phyloP scores from a whole-genome alignment of 2,329 filamentous ascomycete genomes.

The Westerdykella sp. region DNA sequence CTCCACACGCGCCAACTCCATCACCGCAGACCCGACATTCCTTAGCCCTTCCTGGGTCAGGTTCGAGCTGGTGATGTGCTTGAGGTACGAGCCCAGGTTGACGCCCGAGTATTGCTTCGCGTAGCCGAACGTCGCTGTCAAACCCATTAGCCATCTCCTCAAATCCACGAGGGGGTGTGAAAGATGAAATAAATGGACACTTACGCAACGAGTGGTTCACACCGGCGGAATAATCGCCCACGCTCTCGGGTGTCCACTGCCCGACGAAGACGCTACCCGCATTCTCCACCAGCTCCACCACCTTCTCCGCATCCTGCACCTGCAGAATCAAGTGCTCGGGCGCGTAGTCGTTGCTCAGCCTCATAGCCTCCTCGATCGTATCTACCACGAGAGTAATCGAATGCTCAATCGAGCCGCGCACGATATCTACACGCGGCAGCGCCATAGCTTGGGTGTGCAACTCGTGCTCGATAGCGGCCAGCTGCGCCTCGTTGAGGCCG shows the following conservation, averaged over 20 bases:
- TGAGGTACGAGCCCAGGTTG: conserved; percentile 91
- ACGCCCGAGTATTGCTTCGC: conserved; percentile 98
- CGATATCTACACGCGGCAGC: conserved; percentile 86
- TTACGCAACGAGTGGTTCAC: conserved; percentile 96
- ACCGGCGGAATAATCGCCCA: conserved; percentile 95
- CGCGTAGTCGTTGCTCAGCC: conserved; percentile 87
- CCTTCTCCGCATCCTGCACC: conserved; percentile 65
- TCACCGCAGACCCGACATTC: conserved; percentile 83
- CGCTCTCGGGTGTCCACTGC: conserved; percentile 93
- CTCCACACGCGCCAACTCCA: conserved; percentile 91
- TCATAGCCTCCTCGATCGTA: conserved; percentile 69
- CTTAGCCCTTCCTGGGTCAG: conserved; percentile 77
- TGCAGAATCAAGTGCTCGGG: conserved; percentile 96
- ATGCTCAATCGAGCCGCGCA: conserved; percentile 82
- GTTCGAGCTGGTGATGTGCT: conserved; percentile 94
- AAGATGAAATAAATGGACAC: conserved; percentile 35
- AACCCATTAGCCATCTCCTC: background rate
- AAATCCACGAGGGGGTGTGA: background rate
- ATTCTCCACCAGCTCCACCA: conserved; percentile 77
- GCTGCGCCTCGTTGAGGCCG: conserved; percentile 64
- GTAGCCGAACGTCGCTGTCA: conserved; percentile 85
- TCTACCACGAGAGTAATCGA: conserved; percentile 76
- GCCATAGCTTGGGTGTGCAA: conserved; percentile 80
- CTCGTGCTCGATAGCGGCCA: conserved; percentile 84
- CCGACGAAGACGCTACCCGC: conserved; percentile 95